Conservation (phyloP, 2,329 filamentous ascomycete species). For the Nothomitra cinnamomea region DNA sequence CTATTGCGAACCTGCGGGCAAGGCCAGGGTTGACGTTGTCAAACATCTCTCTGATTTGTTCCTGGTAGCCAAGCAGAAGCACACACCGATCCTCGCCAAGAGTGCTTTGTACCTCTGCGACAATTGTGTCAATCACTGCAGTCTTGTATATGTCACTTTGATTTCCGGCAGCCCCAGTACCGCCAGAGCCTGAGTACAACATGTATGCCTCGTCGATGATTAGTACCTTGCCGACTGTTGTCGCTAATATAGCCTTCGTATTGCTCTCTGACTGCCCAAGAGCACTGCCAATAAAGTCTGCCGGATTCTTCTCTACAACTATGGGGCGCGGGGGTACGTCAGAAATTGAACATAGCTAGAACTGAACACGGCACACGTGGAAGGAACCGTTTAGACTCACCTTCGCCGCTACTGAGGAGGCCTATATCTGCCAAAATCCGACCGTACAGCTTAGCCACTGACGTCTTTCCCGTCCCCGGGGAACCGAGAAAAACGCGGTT, state of each 20-base stretch:
- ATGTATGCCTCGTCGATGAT: slow-evolving; percentile 71
- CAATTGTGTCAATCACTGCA: slow-evolving; percentile 56
- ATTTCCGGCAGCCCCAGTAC: slow-evolving; percentile 19
- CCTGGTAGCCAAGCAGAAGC: slow-evolving; percentile 51
- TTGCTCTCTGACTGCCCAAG: slow-evolving; percentile 52
- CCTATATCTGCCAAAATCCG: slow-evolving; percentile 51
- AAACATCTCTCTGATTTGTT: slow-evolving; percentile 55
- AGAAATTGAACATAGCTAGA: no score
- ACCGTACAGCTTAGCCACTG: slow-evolving; percentile 57
- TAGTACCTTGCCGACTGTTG: slow-evolving; percentile 54
- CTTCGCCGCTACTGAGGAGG: slow-evolving; percentile 49
- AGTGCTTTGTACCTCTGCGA: slow-evolving; percentile 52
- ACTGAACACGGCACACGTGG: no score
- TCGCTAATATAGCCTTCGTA: slow-evolving; percentile 53
- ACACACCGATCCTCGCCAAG: slow-evolving; percentile 59
- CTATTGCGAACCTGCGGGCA: slow-evolving; percentile 44
- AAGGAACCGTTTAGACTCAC: no score
- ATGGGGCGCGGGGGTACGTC: not conserved
- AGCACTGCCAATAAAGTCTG: slow-evolving; percentile 50
- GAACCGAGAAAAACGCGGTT: slow-evolving; percentile 55
- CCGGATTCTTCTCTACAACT: slow-evolving; percentile 55
- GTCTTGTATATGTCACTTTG: slow-evolving; percentile 41
- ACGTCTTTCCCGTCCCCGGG: slow-evolving; percentile 63
- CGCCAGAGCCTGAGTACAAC: slow-evolving; percentile 29
- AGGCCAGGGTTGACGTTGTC: slow-evolving; percentile 58